Evolutionary conservation across 768 basidiomycete species (phyloP), one percentile per base, ranked within the genome.

Genomic region (Amanita rubescens): DNA sequence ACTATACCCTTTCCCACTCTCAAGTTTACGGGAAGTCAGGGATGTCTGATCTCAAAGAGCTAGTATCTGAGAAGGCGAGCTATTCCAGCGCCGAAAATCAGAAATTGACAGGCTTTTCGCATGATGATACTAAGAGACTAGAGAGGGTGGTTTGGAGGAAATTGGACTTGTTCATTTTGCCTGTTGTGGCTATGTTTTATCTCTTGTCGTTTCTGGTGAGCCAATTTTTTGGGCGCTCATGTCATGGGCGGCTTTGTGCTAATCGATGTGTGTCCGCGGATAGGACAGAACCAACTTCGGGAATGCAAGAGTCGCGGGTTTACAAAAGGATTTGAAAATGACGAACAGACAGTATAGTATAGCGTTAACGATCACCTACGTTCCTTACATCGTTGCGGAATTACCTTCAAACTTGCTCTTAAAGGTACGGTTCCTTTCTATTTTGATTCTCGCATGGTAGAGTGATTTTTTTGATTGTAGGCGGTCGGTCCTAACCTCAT

Each of bases 241-340:
- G 17, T 11, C 44, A 3, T 8, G 11, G 30, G 14, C 9, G 19
- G 37, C 39, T 9, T 34, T 15, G 2, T 24, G n/a, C n/a, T 34
- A 19, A 43, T 25, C 37, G 25, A 42, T 22, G 22, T 49, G 3
- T 33, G 9, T 54, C 5, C 22, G 17, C 30, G 14, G 9, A 19
- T 37, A 77, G 76, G 77, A 79, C 57, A 71, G 79, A 51, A 77
- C 74, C 11, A 81, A 83, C 58, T 68, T 83, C 35, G 75, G 74
- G 25, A 84, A 83, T 56, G 83, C 81, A 38, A 72, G 76, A n/a
- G 72, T 83, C 5, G 82, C 81, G 9, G 82, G 83, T 10, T 63
- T 85, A 55, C 79, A 82, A 59, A 73, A 63, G 17, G 73, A 79
- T 44, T 62, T 85, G 44, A 67, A 74, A 42, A 71, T 84, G 69